Percentiles rank a stretch among this genome's conserved stretches.
phyloP scores from a whole-genome alignment of 2,329 filamentous ascomycete species.

The Sporothrix mexicana region DNA sequence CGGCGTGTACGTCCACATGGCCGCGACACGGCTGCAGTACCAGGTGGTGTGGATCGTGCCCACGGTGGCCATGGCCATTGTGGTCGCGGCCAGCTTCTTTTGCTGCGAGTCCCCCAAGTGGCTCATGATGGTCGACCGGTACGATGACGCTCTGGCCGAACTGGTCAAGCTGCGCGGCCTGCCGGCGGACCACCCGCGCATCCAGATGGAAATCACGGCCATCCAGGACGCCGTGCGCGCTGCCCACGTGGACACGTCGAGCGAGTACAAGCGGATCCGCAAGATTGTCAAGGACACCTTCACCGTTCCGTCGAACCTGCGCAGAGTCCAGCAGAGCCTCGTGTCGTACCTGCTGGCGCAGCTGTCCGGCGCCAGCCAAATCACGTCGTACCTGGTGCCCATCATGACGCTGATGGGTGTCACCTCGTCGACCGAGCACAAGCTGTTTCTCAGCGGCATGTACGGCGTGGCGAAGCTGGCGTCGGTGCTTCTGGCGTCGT shows the following conservation, averaged over 20 bases:
- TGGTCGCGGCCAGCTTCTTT: constrained; percentile 44
- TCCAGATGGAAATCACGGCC: constrained; percentile 40
- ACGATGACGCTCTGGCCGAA: constrained; percentile 42
- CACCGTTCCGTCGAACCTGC: constrained; percentile 47
- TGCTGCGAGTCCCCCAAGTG: constrained; percentile 46
- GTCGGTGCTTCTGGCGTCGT: constrained; percentile 49
- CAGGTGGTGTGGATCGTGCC: constrained; percentile 45
- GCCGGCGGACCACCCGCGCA: constrained; percentile 42
- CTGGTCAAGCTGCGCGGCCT: constrained; percentile 44
- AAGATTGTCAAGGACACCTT: constrained; percentile 46
- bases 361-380: constrained; percentile 52
- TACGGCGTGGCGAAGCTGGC: constrained; percentile 53
- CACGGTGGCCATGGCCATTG: constrained; percentile 42
- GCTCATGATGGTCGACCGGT: constrained; percentile 42
- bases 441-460: constrained; percentile 51
- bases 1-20: constrained; percentile 44
- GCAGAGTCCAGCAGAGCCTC: constrained; percentile 48
- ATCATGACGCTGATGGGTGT: constrained; percentile 49
- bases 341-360: constrained; percentile 50
- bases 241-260: not conserved
- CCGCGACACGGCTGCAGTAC: constrained; percentile 39
- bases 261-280: constrained; percentile 26
- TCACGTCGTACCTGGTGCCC: constrained; percentile 53
- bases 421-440: constrained; percentile 42
- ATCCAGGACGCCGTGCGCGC: constrained; percentile 22